These are phyloP conservation scores for Talaromyces thailandensis DNA, from an alignment of 495 filamentous ascomycete species.

Conservation along the genomic window DNA sequence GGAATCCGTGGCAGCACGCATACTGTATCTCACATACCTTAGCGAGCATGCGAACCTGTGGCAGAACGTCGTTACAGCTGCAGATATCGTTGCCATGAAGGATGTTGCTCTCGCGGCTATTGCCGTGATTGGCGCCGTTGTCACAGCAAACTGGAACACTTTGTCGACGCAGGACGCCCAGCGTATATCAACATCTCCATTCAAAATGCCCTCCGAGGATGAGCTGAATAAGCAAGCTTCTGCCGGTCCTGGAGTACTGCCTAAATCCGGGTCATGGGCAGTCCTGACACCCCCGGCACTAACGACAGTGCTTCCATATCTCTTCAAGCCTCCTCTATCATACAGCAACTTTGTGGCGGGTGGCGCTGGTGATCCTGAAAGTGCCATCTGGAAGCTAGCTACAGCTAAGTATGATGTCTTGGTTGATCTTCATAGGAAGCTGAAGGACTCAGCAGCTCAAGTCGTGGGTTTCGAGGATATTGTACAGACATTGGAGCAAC, in stretches of 20 bases:
- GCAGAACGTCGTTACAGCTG: conserved; percentile 39
- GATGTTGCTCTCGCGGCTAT: conserved; percentile 50
- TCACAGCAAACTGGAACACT: conserved; percentile 46
- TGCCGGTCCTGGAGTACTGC: conserved; percentile 28
- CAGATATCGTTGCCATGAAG: conserved; percentile 49
- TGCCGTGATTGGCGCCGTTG: conserved; percentile 40
- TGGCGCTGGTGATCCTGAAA: conserved; percentile 47
- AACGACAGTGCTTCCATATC: conserved; percentile 45
- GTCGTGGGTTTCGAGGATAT: conserved; percentile 35
- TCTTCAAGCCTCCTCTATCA: conserved; percentile 49
- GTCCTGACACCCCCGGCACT: conserved; percentile 44
- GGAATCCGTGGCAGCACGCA: conserved; percentile 47
- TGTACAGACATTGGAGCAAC: conserved; percentile 29
- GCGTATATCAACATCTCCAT: conserved; percentile 17
- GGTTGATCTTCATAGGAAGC: conserved; percentile 28
- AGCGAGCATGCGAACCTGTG: conserved; percentile 42
- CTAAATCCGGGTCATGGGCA: conserved; percentile 38
- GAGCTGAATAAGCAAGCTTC: conserved; percentile 27
- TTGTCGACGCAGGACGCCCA: conserved; percentile 17
- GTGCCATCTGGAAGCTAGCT: conserved; percentile 50
- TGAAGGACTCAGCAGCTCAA: conserved; percentile 22
- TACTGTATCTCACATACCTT: conserved; percentile 47
- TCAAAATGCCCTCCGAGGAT: conserved; percentile 34
- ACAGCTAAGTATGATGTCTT: conserved; percentile 51
- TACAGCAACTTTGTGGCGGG: conserved; percentile 52